phyloP scores from a whole-genome alignment of 768 basidiomycete genomes.

The Boletus speciosus region DNA sequence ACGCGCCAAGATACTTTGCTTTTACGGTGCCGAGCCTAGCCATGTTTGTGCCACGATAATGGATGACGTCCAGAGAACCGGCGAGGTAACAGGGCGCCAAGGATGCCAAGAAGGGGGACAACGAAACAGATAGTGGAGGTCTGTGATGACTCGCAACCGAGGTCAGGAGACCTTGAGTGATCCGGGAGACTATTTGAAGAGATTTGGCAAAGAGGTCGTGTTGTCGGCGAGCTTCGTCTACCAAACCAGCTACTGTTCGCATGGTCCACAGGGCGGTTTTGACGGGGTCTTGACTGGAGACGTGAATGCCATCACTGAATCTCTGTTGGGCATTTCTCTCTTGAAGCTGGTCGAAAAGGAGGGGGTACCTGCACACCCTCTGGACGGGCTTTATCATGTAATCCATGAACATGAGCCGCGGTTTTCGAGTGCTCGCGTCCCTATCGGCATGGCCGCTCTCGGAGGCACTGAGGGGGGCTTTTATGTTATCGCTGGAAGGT shows the following conservation, averaged over 20 bases:
- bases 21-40: slow-evolving; percentile 50
- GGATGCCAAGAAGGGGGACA: slow-evolving; percentile 61
- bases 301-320: not conserved
- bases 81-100: slow-evolving; percentile 78
- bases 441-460: slow-evolving; percentile 31
- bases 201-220: slow-evolving; percentile 67
- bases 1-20: slow-evolving; percentile 86
- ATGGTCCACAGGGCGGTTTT: slow-evolving; percentile 61
- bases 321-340: slow-evolving; percentile 5
- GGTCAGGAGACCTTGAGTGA: slow-evolving; percentile 39
- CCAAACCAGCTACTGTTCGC: slow-evolving; percentile 69
- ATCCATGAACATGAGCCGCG: slow-evolving; percentile 68
- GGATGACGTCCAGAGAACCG: slow-evolving; percentile 86
- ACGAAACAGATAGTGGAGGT: slow-evolving; percentile 37
- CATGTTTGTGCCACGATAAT: slow-evolving; percentile 49
- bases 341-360: slow-evolving; percentile 75
- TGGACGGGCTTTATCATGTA: slow-evolving; percentile 98
- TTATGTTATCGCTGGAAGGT: slow-evolving; percentile 32
- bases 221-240: slow-evolving; percentile 74
- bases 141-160: slow-evolving; percentile 26
- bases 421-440: slow-evolving; percentile 25
- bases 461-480: slow-evolving; percentile 31
- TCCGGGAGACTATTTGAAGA: slow-evolving; percentile 63
- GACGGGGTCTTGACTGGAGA: slow-evolving; percentile 14
- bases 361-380: slow-evolving; percentile 91